Base-by-base conservation (phyloP, 495 filamentous ascomycete genomes). In the Friedmanniomyces endolithicus region DNA sequence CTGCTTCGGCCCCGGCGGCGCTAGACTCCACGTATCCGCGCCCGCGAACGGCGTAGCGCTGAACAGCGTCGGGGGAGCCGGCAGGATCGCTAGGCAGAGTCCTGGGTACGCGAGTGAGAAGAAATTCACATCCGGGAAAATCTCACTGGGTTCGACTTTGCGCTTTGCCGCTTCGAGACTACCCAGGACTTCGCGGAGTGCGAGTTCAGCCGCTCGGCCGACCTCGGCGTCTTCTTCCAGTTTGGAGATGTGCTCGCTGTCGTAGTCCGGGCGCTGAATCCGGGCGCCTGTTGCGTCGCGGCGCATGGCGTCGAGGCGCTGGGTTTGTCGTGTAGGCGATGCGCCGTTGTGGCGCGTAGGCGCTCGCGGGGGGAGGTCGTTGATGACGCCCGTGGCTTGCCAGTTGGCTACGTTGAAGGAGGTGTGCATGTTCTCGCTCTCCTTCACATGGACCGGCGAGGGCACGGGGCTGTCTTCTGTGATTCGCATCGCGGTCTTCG, bases 121-220 rank as follows among this genome's bases (percentile, higher is more conserved):
- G 29, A 88, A 81, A 55, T 94, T 85, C 69, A 94, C 90, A 57
- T 88, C 81, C 0, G 53, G 48, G 65, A 94, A 94, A 22, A 67
- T 60, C 29, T 37, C 16, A 12, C 48, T 33, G 17, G 61, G 25
- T 27, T 60, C 58, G 11, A 29, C 34, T 48, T 46, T 55, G 48
- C 51, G 90, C 87, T 80, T 88, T 45, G 89, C 88, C 57, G 88
- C 87, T 64, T 84, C 80, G 56, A 88, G 75, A 56, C 82, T 89
- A 44, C 81, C 79, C 16, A 94, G 70, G 37, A 94, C 73, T 64
- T 95, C 89, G 53, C 83, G 73, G 62, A 95, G 70, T 9, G 89
- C 89, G 60, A 94, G 65, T 68, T 95, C 87, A n/a, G 88, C 78
- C 6, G 89, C 88, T 54, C 79, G 79, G 39, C 79, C 78, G 20